phyloP scores from a whole-genome alignment of 495 filamentous ascomycete genomes.

The Aspergillus olivimuriae region DNA sequence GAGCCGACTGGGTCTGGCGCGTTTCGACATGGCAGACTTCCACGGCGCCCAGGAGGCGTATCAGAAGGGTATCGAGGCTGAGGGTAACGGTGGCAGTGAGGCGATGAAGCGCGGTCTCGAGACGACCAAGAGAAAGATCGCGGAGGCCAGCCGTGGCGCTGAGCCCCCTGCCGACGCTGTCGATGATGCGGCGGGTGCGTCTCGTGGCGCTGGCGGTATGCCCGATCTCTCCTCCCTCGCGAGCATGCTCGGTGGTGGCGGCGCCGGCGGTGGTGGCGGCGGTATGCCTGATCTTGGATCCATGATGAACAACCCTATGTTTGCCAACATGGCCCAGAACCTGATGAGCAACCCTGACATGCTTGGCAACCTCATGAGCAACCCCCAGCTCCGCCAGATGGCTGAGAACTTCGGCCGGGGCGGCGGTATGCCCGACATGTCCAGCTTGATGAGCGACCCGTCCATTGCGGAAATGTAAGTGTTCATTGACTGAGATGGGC shows the following conservation, averaged over 20 bases:
- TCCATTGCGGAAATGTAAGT: slow-evolving; percentile 89
- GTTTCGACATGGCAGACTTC: slow-evolving; percentile 83
- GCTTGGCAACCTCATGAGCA: slow-evolving; percentile 86
- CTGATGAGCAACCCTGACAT: slow-evolving; percentile 92
- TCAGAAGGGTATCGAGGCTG: slow-evolving; percentile 82
- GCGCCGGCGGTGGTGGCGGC: slow-evolving; percentile 61
- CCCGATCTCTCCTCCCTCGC: slow-evolving; percentile 71
- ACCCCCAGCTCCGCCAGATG: slow-evolving; percentile 83
- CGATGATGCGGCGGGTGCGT: slow-evolving; percentile 40
- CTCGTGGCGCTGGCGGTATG: slow-evolving; percentile 59
- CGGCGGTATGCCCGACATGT: slow-evolving; percentile 77
- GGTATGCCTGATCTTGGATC: slow-evolving; percentile 79
- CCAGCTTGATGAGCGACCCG: slow-evolving; percentile 81
- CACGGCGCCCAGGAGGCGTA: slow-evolving; percentile 94
- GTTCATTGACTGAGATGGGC: background rate
- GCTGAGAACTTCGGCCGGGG: slow-evolving; percentile 47
- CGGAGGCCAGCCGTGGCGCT: slow-evolving; percentile 53
- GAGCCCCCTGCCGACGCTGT: slow-evolving; percentile 46
- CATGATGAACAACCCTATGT: slow-evolving; percentile 98
- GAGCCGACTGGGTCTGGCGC: slow-evolving; percentile 83
- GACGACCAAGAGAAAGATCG: slow-evolving; percentile 77
- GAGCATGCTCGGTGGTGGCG: slow-evolving; percentile 61
- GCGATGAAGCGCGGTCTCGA: slow-evolving; percentile 90
- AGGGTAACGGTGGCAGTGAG: slow-evolving; percentile 78
- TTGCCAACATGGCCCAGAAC: slow-evolving; percentile 90